Evolutionary conservation across 306 rosid species (phyloP), one percentile per base, ranked within the genome.

Genomic region (Pyrus betulifolia): DNA sequence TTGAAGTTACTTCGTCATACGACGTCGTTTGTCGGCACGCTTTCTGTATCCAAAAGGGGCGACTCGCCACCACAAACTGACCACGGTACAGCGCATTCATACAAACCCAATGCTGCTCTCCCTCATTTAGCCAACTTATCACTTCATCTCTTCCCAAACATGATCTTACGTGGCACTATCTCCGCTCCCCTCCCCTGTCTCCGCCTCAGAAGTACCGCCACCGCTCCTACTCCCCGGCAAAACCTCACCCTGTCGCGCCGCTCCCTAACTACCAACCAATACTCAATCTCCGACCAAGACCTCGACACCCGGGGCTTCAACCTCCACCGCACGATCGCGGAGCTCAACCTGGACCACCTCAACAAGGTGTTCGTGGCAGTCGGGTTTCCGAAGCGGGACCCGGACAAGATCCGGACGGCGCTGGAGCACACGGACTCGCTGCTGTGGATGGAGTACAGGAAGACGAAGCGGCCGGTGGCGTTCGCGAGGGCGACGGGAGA

Each of bases 401-500:
- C 42, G 9, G 42, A 38, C 42, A 87, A 82, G 80, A 94, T 94
- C 75, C 82, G 84, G 21, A 27, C 81, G n/a, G 96, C 97, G 19
- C 71, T 94, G 75, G 91, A 90, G 74, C 80, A 94, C 84, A 90
- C 96, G 3, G 91, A 89, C 73, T 78, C 96, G 30, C 31, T 92
- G 77, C 81, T 89, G 40, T 91, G 97, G 98, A 77, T 94, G 75
- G 89, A 94, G 88, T 74, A 89, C 81, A 35, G 55, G 69, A 90
- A 84, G 76, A 76, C 92, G 61, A 76, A 59, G 70, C 70, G 75
- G 55, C 91, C 93, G 13, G 96, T 94, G 81, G 98, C 98, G 58
- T 94, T 91, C 55, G 95, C 97, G 8, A 79, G 95, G 22, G 98
- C 98, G 6, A 94, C 95, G 2, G 98, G 98, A 4, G 98, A 94